phyloP scores from a whole-genome alignment of 2,329 filamentous ascomycete genomes.

The Rhexocercosporidium sp. region DNA sequence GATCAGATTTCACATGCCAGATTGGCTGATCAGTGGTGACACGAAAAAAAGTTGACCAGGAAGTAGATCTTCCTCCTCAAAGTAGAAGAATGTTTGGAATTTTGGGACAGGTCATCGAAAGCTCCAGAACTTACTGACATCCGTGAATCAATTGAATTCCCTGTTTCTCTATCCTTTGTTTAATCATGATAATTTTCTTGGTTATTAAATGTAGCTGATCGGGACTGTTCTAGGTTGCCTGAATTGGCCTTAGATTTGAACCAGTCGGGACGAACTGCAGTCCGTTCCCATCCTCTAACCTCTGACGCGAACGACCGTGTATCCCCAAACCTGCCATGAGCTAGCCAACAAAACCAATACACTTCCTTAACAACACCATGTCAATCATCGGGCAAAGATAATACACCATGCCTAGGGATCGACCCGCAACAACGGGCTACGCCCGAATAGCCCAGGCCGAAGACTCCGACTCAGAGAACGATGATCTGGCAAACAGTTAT shows the following conservation, averaged over 20 bases:
- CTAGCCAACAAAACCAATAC: background rate
- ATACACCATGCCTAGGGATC: constrained; percentile 38
- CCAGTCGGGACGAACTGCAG: constrained; percentile 8
- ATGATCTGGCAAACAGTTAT: constrained; percentile 59
- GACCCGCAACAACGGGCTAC: constrained; percentile 79
- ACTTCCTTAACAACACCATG: constrained; percentile 9
- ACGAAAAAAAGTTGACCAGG: no score
- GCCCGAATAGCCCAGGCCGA: constrained; percentile 85
- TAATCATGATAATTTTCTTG: background rate
- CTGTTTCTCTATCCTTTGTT: background rate
- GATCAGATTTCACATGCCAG: no score
- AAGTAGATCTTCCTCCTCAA: no score
- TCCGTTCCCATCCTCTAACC: background rate
- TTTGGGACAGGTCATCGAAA: no score
- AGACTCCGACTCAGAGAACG: constrained; percentile 67
- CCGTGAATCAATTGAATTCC: no score
- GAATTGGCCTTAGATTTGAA: background rate
- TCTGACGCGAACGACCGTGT: constrained; percentile 1
- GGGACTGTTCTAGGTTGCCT: background rate
- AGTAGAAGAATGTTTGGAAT: no score
- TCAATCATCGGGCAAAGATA: constrained; percentile 9
- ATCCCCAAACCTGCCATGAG: background rate
- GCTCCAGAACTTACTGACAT: no score
- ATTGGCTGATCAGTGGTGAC: no score
- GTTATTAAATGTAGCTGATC: background rate